These are phyloP conservation scores for Leptoxyphium fumago DNA, from an alignment of 2,329 filamentous ascomycete genomes.

Conservation along the genomic window DNA sequence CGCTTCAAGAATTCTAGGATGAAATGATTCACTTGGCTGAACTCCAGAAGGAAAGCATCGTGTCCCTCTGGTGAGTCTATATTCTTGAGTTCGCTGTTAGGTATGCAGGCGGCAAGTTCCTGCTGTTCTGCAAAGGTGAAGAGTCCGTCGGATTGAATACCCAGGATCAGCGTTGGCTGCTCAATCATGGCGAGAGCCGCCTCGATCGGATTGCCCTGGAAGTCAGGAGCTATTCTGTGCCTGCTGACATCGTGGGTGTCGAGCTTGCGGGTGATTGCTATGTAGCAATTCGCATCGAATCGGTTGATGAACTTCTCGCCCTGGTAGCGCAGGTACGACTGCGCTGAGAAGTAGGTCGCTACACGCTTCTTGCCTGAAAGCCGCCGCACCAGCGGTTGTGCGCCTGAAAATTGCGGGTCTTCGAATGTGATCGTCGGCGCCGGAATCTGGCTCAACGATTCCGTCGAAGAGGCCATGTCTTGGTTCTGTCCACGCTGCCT, in stretches of 20 bases:
- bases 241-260: slow-evolving; percentile 93
- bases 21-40: slow-evolving; percentile 88
- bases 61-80: slow-evolving; percentile 94
- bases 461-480: slow-evolving; percentile 10
- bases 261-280: slow-evolving; percentile 92
- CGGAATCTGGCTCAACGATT: slow-evolving; percentile 6
- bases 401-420: slow-evolving; percentile 33
- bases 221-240: slow-evolving; percentile 36
- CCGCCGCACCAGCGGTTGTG: slow-evolving; percentile 17
- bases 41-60: slow-evolving; percentile 90
- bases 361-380: slow-evolving; percentile 25
- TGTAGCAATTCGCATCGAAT: slow-evolving; percentile 98
- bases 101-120: slow-evolving; percentile 72
- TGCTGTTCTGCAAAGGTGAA: slow-evolving; percentile 97
- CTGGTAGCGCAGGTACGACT: slow-evolving; percentile 94
- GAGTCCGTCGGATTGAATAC: slow-evolving; percentile 87
- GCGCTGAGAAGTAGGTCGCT: slow-evolving; percentile 87
- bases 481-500: slow-evolving; percentile 22
- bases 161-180: slow-evolving; percentile 80
- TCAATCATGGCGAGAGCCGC: slow-evolving; percentile 68
- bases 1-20: slow-evolving; percentile 72
- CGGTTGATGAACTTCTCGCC: slow-evolving; percentile 91
- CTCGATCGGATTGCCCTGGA: slow-evolving; percentile 33
- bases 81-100: slow-evolving; percentile 60
- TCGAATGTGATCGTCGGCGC: slow-evolving; percentile 15